Conservation (phyloP, 331 rosid species). For the Quercus tomentella region DNA sequence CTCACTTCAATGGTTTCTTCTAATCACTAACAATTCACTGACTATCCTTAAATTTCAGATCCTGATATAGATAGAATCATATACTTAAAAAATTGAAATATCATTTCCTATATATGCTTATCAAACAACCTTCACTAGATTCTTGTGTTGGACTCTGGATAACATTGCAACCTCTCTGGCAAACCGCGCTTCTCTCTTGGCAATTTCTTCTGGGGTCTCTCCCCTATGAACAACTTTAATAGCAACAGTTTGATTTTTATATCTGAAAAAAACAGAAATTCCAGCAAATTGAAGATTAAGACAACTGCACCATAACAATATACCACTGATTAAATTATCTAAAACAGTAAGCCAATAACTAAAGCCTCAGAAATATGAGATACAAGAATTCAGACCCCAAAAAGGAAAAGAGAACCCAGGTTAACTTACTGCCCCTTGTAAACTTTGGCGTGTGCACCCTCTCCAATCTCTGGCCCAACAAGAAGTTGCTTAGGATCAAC, state of each 20-base stretch:
- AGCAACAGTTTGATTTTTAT: slow-evolving; percentile 80
- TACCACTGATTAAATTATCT: neutral
- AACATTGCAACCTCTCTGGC: slow-evolving; percentile 87
- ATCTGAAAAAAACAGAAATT: slow-evolving; percentile 42
- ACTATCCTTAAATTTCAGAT: neutral
- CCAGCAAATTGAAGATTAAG: neutral
- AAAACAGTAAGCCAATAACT: neutral
- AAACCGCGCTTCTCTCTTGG: slow-evolving; percentile 79
- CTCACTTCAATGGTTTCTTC: neutral
- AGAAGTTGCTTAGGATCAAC: slow-evolving; percentile 82
- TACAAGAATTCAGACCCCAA: neutral
- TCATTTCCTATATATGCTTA: neutral
- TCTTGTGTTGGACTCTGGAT: slow-evolving; percentile 87
- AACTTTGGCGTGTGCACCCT: slow-evolving; percentile 95
- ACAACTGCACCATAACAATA: slow-evolving; percentile 7
- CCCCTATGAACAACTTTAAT: slow-evolving; percentile 81
- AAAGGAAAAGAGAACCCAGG: neutral
- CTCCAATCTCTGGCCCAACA: slow-evolving; percentile 93
- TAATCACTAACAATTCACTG: neutral
- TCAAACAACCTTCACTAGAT: slow-evolving; percentile 77
- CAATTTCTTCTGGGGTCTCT: slow-evolving; percentile 74
- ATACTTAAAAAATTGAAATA: neutral
- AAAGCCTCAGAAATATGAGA: neutral
- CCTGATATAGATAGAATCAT: neutral
- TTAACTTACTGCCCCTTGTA: slow-evolving; percentile 97